Conservation (phyloP, 2,329 filamentous ascomycete species). For the Stemphylium vesicarium region DNA sequence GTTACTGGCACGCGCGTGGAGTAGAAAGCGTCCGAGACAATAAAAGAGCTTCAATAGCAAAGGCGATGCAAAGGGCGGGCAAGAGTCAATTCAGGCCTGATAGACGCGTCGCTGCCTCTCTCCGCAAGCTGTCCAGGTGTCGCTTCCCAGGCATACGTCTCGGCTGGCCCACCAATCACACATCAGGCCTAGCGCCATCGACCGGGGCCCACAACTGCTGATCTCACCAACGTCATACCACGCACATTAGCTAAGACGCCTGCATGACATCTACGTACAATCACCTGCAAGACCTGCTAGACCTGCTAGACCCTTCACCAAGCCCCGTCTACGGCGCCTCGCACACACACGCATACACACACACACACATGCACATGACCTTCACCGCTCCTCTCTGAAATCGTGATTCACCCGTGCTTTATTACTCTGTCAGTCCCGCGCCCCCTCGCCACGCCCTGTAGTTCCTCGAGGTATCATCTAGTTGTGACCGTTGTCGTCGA, state of each 20-base stretch:
- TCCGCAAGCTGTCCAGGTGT: background rate
- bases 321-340: slow-evolving; percentile 1
- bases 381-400: slow-evolving; percentile 19
- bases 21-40: too few species aligned
- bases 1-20: background rate
- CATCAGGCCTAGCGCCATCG: slow-evolving; percentile 10
- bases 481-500: background rate
- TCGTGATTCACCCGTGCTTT: slow-evolving; percentile 1
- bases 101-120: slow-evolving; percentile 3
- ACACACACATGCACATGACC: slow-evolving; percentile 22
- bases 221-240: slow-evolving; percentile 20
- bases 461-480: background rate
- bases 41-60: background rate
- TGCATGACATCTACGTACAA: slow-evolving; percentile 24
- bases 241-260: slow-evolving; percentile 6
- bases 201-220: slow-evolving; percentile 8
- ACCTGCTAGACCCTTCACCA: slow-evolving; percentile 11
- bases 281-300: slow-evolving; percentile 11
- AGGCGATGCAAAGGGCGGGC: background rate
- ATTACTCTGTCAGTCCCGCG: background rate
- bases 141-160: background rate
- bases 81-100: background rate
- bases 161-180: slow-evolving; percentile 8
- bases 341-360: too few species aligned
- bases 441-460: background rate